Conservation (phyloP, 139 green algal genomes). For the Coelastrella sp. region DNA sequence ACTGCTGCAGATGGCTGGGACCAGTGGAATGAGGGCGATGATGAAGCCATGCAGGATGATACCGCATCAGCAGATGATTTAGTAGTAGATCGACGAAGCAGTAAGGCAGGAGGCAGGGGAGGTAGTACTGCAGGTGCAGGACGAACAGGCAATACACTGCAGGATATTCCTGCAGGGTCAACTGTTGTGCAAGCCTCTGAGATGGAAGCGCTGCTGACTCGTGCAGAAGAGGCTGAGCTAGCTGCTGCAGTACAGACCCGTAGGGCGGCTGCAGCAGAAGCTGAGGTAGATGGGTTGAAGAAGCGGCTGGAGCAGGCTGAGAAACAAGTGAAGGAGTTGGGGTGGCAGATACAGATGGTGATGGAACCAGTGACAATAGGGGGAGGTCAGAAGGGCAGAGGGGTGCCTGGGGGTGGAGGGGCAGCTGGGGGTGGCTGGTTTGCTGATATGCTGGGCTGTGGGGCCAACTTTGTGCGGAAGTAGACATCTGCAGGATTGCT, state of each 20-base stretch:
- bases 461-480: conserved; percentile 58
- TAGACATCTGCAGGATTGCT: no score
- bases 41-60: no score
- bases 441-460: conserved; percentile 62
- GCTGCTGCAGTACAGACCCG: conserved; percentile 65
- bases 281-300: conserved; percentile 45
- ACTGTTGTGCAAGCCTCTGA: neutral
- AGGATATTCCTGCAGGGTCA: neutral
- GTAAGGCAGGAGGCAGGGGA: neutral
- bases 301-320: conserved; percentile 52
- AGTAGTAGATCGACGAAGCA: no score
- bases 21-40: no score
- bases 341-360: conserved; percentile 65
- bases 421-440: conserved; percentile 11
- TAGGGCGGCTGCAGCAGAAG: conserved; percentile 54
- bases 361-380: neutral
- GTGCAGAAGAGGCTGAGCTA: conserved; percentile 62
- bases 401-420: neutral
- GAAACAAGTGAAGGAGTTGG: conserved; percentile 55
- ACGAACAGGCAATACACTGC: neutral
- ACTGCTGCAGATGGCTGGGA: no score
- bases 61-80: no score
- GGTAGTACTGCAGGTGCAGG: conserved; percentile 30
- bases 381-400: neutral
- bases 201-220: conserved; percentile 10